Base-by-base conservation (phyloP, 1,284 basidiomycete genomes). In the Cryptococcus amylolentus region DNA sequence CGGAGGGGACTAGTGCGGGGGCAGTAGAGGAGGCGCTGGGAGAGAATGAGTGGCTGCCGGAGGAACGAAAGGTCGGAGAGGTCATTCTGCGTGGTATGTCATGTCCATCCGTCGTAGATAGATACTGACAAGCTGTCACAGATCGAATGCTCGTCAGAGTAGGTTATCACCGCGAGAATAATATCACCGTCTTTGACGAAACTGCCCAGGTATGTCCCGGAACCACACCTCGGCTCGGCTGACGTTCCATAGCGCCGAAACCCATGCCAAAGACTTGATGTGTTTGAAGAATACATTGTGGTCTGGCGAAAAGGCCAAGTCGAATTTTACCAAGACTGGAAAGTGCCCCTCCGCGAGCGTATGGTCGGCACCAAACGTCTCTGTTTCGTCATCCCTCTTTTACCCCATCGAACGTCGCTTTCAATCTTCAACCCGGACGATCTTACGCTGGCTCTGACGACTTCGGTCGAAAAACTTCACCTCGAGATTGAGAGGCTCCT, bases 61-160 rank as follows among this genome's bases (percentile, higher is more conserved):
- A 67, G 49, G 57, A 61, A 28, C 51, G 60, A 26, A 50, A 58
- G 28, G 62, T 64, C 5, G 70, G 67, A 4, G 65, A 69, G 5
- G 62, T 75, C 4, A 65, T 75, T 49, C 62, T 75, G 56, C 65
- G 69, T 39, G 71, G 69, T 70, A 51, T 52, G 67, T 62, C 1
- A 7, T 6, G 3, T 27, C 44, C 20, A 35, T 39, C 18, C 42
- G 38, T 23, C 43, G 35, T 23, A 23, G 41, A 16, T 4, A 28
- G n/a, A 27, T 59, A 47, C 23, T 42, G n/a, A 39, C 27, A 16
- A 16, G 3, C n/a, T 20, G 5, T 27, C 23, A 2, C 51, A 72
- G 76, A 78, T 58, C 71, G 76, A 0, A 73, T 75, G 65, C 62
- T 76, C 4, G 70, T 77, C 35, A 59, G 67, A 40, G 70, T 78